Base-by-base conservation (phyloP, 2,329 filamentous ascomycete genomes). In the Ilyonectria sp. region DNA sequence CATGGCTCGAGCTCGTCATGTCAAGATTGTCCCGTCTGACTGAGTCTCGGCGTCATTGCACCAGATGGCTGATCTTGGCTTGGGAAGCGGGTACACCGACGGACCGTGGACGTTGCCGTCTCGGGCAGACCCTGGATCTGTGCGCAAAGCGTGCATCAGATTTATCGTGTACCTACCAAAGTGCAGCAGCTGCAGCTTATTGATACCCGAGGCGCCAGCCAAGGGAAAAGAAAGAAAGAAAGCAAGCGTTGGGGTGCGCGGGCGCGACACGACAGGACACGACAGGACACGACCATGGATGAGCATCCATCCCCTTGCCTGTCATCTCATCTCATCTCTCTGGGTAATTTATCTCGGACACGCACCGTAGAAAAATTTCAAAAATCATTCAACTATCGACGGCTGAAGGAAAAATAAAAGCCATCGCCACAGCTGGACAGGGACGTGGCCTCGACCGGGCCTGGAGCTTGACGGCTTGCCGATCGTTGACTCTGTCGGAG, bases 391-490 rank as follows among this genome's bases (percentile, higher is more conserved):
- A 37, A 53, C 47, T 49, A 47, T 49, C 44, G 17, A 53, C 58
- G 59, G 44, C 60, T 55, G 50, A 47, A 23, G 11, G 26, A 33
- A 33, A 31, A 52, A 2, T 2, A 9, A 26, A 19, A 6, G 6
- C 47, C 26, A 33, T 52, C n/a, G 15, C 15, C 2, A 43, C 46
- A 63, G 46, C 58, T 54, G 37, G 65, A 55, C 23, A 44, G 59
- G 58, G 40, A n/a, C 23, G 35, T 60, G 69, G 59, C 40, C 69
- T 53, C 43, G 59, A 49, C 47, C 47, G 43, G 50, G 58, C 55
- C 50, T 72, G 46, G 60, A 65, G 66, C 55, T 62, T 59, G 61
- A 55, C 33, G 57, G 52, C 43, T 15, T n/a, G 40, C 49, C 44
- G 53, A 46, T 17, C 19, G 10, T 50, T 57, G 46, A 26, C 54